phyloP scores from a whole-genome alignment of 2,329 filamentous ascomycete species.

The Penicillium digitatum region DNA sequence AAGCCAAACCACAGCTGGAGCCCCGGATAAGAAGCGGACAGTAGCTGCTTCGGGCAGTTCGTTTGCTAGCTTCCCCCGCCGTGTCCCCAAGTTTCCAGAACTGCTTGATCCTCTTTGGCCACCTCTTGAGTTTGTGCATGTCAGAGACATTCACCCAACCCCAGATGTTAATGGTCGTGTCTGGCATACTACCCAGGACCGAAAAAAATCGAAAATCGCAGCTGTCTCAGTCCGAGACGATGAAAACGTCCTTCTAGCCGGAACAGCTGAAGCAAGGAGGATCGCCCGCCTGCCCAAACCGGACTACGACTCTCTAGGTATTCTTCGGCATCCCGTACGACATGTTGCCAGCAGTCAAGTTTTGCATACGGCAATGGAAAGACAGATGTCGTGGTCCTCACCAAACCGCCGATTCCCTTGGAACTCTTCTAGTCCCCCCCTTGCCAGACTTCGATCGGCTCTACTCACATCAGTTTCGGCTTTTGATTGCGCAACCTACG shows the following conservation, averaged over 20 bases:
- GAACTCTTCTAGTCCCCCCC: constrained; percentile 51
- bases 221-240: constrained; percentile 31
- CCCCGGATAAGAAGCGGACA: constrained; percentile 1
- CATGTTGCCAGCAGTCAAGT: constrained; percentile 29
- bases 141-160: constrained; percentile 48
- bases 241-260: constrained; percentile 33
- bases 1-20: background rate
- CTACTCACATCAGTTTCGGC: constrained; percentile 65
- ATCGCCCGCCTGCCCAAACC: background rate
- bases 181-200: constrained; percentile 13
- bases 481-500: constrained; percentile 75
- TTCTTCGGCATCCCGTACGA: constrained; percentile 30
- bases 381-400: constrained; percentile 27
- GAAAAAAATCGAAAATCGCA: constrained; percentile 40
- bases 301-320: background rate
- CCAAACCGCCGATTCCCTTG: background rate
- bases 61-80: constrained; percentile 19
- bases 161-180: background rate
- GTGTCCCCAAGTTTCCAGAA: constrained; percentile 29
- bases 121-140: constrained; percentile 36
- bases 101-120: constrained; percentile 40
- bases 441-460: constrained; percentile 57
- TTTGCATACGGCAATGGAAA: constrained; percentile 28
- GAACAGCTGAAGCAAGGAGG: constrained; percentile 13
- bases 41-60: constrained; percentile 1